phyloP scores from a whole-genome alignment of 1,284 basidiomycete species.

The Leccinum solheimii region DNA sequence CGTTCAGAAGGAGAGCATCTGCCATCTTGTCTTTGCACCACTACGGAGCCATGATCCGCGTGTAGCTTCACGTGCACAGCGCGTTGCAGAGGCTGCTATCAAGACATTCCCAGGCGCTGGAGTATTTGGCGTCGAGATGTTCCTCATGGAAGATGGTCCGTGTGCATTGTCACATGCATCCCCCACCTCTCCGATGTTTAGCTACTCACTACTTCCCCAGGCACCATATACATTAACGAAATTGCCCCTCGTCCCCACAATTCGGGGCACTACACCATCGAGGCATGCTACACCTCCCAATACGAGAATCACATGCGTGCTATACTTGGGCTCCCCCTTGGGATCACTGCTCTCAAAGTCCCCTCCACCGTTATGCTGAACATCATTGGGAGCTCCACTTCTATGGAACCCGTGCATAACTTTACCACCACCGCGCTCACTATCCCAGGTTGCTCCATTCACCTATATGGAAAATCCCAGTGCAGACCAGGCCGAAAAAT shows the following conservation, averaged over 20 bases:
- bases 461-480: slow-evolving; percentile 93
- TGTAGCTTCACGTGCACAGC: slow-evolving; percentile 63
- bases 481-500: slow-evolving; percentile 94
- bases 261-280: slow-evolving; percentile 99
- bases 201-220: slow-evolving; percentile 41
- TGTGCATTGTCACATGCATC: background rate
- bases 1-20: slow-evolving; percentile 92
- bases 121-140: slow-evolving; percentile 98
- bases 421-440: slow-evolving; percentile 57
- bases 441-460: slow-evolving; percentile 79
- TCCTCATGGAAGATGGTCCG: slow-evolving; percentile 83
- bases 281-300: slow-evolving; percentile 94
- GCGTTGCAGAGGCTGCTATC: slow-evolving; percentile 83
- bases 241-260: slow-evolving; percentile 99
- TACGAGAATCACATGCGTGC: slow-evolving; percentile 98
- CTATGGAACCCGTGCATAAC: slow-evolving; percentile 60
- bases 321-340: slow-evolving; percentile 90
- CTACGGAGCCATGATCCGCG: slow-evolving; percentile 61
- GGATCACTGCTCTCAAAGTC: slow-evolving; percentile 87
- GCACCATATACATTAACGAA: slow-evolving; percentile 87
- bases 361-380: slow-evolving; percentile 94
- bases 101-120: slow-evolving; percentile 86
- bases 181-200: background rate
- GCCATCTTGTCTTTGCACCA: slow-evolving; percentile 91
- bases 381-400: slow-evolving; percentile 77